Conservation (phyloP, 2,329 filamentous ascomycete species). For the Fusarium duplospermum region DNA sequence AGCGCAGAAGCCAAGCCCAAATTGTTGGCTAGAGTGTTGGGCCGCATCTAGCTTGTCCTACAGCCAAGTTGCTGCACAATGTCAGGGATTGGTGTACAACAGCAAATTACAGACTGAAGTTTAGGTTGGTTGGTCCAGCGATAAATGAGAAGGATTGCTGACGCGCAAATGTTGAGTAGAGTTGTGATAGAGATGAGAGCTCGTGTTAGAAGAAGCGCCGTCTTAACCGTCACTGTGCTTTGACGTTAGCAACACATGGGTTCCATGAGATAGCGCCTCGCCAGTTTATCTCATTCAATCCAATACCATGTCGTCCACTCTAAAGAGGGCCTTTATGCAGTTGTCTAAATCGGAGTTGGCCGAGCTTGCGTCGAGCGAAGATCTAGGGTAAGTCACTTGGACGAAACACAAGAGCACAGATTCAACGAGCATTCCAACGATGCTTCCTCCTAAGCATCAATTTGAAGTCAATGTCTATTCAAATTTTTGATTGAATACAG, state of each 20-base stretch:
- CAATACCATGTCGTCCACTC: not conserved
- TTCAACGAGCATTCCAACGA: not conserved
- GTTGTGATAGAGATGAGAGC: not conserved
- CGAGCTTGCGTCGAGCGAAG: not conserved
- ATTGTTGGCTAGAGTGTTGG: not conserved
- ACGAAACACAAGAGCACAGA: not conserved
- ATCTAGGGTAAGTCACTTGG: not conserved
- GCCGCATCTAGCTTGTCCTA: not conserved
- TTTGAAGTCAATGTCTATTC: not conserved
- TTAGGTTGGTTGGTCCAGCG: not conserved
- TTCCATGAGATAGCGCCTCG: not conserved
- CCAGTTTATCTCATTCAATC: not conserved
- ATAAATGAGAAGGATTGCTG: not conserved
- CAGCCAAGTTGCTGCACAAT: not conserved
- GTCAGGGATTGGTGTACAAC: conserved; percentile 19
- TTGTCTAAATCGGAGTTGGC: not conserved
- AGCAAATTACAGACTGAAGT: not conserved
- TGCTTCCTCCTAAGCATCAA: not conserved
- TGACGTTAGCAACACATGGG: not conserved
- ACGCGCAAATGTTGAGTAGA: not conserved
- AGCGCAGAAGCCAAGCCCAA: not conserved
- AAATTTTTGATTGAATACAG: not conserved
- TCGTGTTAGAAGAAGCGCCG: not conserved
- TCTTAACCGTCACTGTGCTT: not conserved
- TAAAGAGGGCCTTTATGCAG: not conserved